Conservation (phyloP, 2,329 filamentous ascomycete genomes). For the Fusarium metavorans region DNA sequence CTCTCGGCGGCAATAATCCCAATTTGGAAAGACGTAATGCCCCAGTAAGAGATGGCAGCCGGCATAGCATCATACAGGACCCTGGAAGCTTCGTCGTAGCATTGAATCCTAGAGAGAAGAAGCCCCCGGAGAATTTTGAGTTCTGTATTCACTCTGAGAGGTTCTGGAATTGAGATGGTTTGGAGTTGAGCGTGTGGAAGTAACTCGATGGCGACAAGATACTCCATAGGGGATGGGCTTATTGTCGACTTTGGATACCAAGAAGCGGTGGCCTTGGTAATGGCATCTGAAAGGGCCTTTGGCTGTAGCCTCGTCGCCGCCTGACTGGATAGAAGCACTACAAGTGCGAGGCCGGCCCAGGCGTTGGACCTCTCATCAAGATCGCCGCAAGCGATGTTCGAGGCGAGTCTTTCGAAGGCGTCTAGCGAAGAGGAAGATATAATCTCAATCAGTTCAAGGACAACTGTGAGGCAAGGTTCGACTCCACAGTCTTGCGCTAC, state of each 20-base stretch:
- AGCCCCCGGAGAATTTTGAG: background rate
- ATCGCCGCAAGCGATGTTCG: too few relatives aligned
- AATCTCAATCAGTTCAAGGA: background rate
- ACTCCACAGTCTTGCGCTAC: background rate
- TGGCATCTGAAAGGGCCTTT: background rate
- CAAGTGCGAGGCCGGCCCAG: background rate
- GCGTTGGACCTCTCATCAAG: background rate
- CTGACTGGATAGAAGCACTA: background rate
- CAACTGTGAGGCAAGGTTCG: background rate
- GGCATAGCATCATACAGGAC: background rate
- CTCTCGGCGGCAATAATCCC: background rate
- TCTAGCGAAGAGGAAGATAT: background rate
- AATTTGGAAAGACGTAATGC: background rate
- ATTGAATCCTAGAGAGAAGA: background rate
- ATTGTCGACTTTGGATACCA: background rate
- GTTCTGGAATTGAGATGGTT: background rate
- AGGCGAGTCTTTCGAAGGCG: background rate
- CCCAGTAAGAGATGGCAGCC: background rate
- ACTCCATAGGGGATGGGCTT: background rate
- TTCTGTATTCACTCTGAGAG: background rate
- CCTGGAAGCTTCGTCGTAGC: background rate
- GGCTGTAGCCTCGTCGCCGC: background rate
- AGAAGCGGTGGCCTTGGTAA: rapidly evolving
- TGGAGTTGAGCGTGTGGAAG: background rate
- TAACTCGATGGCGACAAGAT: background rate